A percentile compares a stretch with the other conserved stretches of the same genome.
These are phyloP conservation scores for Russula compacta DNA, from an alignment of 768 basidiomycete species.

Conservation along the genomic window DNA sequence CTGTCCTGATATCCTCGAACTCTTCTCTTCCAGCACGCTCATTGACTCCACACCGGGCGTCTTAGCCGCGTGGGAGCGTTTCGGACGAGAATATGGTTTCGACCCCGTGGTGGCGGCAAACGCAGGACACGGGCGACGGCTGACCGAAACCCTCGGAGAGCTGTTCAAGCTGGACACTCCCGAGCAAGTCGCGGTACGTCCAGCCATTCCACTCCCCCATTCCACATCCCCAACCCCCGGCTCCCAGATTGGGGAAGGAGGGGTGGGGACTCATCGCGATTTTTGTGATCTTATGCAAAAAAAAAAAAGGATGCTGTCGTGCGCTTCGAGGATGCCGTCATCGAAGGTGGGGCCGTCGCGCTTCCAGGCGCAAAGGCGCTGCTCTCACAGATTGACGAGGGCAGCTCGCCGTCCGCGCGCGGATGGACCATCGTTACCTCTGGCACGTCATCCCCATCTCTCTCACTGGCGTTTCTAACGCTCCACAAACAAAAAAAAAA, in stretches of 20 bases:
- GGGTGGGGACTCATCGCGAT: too few species aligned
- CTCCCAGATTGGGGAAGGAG: too few species aligned
- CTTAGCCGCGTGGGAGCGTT: conserved; percentile 65
- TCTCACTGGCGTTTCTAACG: conserved; percentile 22
- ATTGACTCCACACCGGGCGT: conserved; percentile 83
- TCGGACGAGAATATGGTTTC: conserved; percentile 49
- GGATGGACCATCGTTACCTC: conserved; percentile 85
- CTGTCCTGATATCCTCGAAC: background rate
- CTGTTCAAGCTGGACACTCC: conserved; percentile 57
- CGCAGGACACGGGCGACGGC: conserved; percentile 65
- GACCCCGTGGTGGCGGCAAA: conserved; percentile 42
- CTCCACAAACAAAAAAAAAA: background rate
- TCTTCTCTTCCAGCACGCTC: conserved; percentile 42
- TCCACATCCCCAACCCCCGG: too few species aligned
- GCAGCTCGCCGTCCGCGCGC: conserved; percentile 23
- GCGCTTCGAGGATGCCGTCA: conserved; percentile 72
- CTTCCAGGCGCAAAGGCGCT: conserved; percentile 59
- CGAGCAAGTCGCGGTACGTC: conserved; percentile 40
- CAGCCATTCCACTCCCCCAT: conserved; percentile 20
- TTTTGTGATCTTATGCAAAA: background rate
- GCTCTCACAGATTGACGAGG: conserved; percentile 28
- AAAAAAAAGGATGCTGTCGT: conserved; percentile 44
- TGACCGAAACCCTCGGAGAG: conserved; percentile 66
- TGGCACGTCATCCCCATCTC: conserved; percentile 53
- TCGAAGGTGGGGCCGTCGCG: conserved; percentile 48